Conservation (phyloP, 1,139 yeast species). For the Candida sanyaensis region DNA sequence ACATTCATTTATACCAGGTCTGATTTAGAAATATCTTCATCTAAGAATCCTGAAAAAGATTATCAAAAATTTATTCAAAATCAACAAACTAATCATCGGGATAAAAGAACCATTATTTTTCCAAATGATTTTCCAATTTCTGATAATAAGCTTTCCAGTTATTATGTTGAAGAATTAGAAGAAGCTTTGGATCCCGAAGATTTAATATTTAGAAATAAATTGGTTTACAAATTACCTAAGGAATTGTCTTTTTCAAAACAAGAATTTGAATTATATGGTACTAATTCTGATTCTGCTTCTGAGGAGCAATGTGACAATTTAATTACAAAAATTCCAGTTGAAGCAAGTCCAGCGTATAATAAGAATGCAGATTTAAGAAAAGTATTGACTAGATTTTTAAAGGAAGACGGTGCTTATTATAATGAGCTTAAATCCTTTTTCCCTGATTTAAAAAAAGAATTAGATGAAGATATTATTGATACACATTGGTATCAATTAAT, state of each 20-base stretch:
- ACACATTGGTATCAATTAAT: conserved; percentile 32
- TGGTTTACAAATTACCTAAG: neutral
- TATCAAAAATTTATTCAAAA: neutral
- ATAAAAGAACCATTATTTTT: conserved; percentile 1
- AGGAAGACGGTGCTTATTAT: conserved; percentile 6
- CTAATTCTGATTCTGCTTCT: neutral
- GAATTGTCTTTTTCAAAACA: neutral
- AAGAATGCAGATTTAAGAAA: conserved; percentile 14
- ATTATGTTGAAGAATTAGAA: conserved; percentile 3
- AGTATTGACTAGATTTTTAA: conserved; percentile 14
- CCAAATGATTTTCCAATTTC: neutral
- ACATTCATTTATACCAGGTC: neutral
- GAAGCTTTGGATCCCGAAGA: conserved; percentile 2
- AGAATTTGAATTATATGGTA: neutral
- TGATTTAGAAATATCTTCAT: neutral
- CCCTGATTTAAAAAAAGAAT: neutral
- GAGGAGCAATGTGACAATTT: neutral
- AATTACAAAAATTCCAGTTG: neutral
- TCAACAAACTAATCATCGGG: neutral
- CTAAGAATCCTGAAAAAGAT: neutral
- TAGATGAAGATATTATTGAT: neutral
- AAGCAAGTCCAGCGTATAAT: neutral
- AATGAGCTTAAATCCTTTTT: neutral
- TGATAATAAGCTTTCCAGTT: neutral
- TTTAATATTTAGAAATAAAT: conserved; percentile 1